Evolutionary conservation across 2,329 filamentous ascomycete genomes (phyloP).

Genomic region (Neoascochyta sp.): DNA sequence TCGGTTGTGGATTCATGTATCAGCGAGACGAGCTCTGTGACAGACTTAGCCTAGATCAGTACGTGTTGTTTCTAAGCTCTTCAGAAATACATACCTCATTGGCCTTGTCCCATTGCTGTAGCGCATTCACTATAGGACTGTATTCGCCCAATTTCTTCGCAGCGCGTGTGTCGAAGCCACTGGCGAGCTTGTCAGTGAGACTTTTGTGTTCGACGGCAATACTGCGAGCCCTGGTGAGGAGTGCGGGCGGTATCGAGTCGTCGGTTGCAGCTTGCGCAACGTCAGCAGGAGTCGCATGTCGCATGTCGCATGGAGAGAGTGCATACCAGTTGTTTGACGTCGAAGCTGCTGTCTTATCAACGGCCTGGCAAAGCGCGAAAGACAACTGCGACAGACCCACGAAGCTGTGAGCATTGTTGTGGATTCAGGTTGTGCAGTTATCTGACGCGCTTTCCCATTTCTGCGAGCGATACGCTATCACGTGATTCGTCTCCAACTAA

Average conservation of each 20-base stretch:
- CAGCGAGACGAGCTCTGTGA: constrained; percentile 69
- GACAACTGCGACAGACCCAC: constrained; percentile 49
- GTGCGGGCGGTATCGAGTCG: constrained; percentile 49
- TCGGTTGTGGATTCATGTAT: constrained; percentile 65
- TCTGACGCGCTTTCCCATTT: constrained; percentile 24
- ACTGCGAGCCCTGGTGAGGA: constrained; percentile 54
- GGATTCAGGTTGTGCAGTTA: constrained; percentile 7
- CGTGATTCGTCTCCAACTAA: constrained; percentile 23
- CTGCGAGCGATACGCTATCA: constrained; percentile 15
- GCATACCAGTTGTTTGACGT: constrained; percentile 27
- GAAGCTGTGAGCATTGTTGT: constrained; percentile 30
- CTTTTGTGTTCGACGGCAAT: constrained; percentile 54
- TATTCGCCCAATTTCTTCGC: constrained; percentile 59
- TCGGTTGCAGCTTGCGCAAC: constrained; percentile 15
- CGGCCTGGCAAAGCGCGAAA: constrained; percentile 40
- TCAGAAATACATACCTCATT: constrained; percentile 47
- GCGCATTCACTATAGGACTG: constrained; percentile 48
- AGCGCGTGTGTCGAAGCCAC: constrained; percentile 53
- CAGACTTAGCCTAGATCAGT: constrained; percentile 43
- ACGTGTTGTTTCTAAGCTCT: constrained; percentile 1
- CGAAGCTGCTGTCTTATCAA: constrained; percentile 24
- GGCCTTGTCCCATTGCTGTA: constrained; percentile 57
- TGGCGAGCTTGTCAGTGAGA: constrained; percentile 51
- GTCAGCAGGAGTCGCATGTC: constrained; percentile 7
- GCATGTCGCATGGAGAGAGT: not conserved